A percentile compares a stretch with the other conserved stretches of the same genome.
These are phyloP conservation scores for Crepidotus sp. DNA, from an alignment of 1,284 basidiomycete species.

Conservation along the genomic window DNA sequence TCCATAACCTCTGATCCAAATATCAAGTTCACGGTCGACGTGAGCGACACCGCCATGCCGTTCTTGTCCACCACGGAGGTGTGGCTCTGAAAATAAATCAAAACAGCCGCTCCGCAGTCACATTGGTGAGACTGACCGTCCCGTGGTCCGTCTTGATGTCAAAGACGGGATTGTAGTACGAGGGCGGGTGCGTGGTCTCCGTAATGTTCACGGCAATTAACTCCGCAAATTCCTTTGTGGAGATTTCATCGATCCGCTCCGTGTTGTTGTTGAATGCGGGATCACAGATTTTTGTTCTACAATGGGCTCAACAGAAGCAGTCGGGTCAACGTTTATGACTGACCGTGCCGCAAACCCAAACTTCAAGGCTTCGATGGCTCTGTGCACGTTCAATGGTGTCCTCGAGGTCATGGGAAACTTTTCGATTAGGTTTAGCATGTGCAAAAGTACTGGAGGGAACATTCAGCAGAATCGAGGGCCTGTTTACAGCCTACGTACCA, in stretches of 20 bases:
- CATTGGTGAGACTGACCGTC: constrained; percentile 46
- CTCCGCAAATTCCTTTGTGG: constrained; percentile 64
- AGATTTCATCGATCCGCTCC: constrained; percentile 54
- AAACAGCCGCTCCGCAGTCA: background rate
- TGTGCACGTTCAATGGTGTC: constrained; percentile 55
- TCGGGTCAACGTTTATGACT: constrained; percentile 11
- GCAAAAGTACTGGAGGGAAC: constrained; percentile 46
- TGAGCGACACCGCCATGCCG: constrained; percentile 81
- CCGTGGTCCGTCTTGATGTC: constrained; percentile 78
- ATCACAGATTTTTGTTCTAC: constrained; percentile 71
- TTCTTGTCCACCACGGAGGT: constrained; percentile 72
- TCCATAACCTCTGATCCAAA: constrained; percentile 87
- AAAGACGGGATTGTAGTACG: constrained; percentile 80
- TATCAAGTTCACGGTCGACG: constrained; percentile 79
- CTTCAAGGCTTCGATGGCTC: constrained; percentile 71
- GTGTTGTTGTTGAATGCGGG: constrained; percentile 53
- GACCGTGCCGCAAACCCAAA: constrained; percentile 75
- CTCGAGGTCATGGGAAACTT: constrained; percentile 46
- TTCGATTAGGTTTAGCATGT: constrained; percentile 77
- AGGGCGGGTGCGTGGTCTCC: constrained; percentile 77
- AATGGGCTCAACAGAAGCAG: constrained; percentile 4
- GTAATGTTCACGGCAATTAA: constrained; percentile 61
- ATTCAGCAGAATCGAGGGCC: background rate
- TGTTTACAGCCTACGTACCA: constrained; percentile 24
- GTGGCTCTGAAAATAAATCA: constrained; percentile 58